A percentile compares a stretch with the other conserved stretches of the same genome.
These are phyloP conservation scores for Apocynum venetum DNA, from an alignment of 257 asterid genomes.

Conservation along the genomic window DNA sequence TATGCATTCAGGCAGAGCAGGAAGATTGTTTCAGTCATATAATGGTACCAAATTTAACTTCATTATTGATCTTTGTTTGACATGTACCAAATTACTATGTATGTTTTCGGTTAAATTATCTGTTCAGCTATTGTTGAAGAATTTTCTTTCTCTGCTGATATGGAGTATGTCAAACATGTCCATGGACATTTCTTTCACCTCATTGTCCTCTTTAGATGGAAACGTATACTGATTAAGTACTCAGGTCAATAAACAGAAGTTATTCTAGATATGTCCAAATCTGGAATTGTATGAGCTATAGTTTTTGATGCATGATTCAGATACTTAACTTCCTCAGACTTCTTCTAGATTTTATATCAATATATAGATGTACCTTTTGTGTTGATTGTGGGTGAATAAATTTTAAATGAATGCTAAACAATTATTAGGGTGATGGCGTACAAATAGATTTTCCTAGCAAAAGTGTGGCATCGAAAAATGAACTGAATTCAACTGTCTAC, in stretches of 20 bases:
- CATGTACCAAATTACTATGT: neutral
- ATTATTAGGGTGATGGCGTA: neutral
- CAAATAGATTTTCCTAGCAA: neutral
- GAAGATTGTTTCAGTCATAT: conserved; percentile 23
- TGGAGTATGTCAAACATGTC: neutral
- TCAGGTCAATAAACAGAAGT: neutral
- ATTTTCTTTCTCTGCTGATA: neutral
- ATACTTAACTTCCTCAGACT: neutral
- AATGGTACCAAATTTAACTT: conserved; percentile 11
- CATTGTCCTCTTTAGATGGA: neutral
- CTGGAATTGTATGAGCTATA: neutral
- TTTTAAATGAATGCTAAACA: neutral
- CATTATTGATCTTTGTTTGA: neutral
- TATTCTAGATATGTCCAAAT: neutral
- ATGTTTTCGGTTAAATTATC: neutral
- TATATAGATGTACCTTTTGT: neutral
- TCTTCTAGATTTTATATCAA: neutral
- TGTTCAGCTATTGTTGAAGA: neutral
- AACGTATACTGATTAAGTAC: neutral
- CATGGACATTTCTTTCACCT: neutral
- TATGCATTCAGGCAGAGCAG: conserved; percentile 17
- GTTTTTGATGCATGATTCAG: neutral
- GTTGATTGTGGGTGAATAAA: neutral
- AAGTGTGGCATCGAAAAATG: neutral
- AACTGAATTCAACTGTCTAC: neutral